phyloP scores from a whole-genome alignment of 2,329 filamentous ascomycete genomes.

The Dothideomycetes sp. region DNA sequence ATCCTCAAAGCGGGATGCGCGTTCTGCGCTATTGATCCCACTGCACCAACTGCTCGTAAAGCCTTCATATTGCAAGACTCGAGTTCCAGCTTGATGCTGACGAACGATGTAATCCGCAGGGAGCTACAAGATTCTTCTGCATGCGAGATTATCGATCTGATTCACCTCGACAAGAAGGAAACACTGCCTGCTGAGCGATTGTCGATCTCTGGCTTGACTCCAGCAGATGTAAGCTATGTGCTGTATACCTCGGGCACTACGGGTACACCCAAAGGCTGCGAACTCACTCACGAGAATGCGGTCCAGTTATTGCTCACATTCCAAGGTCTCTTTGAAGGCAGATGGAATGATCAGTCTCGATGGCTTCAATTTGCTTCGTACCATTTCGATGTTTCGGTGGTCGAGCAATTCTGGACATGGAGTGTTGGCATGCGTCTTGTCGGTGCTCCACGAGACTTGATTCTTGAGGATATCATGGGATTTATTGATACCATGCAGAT shows the following conservation, averaged over 20 bases:
- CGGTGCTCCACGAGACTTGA: conserved; percentile 70
- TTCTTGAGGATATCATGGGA: conserved; percentile 71
- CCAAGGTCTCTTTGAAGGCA: conserved; percentile 62
- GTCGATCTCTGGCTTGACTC: conserved; percentile 26
- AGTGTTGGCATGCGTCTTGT: conserved; percentile 79
- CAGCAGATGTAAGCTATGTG: conserved; percentile 64
- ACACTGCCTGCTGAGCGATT: conserved; percentile 28
- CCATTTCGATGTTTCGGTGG: conserved; percentile 86
- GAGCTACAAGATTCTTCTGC: conserved; percentile 7
- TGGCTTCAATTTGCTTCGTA: conserved; percentile 93
- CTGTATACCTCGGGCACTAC: conserved; percentile 85
- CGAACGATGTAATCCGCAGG: conserved; percentile 20
- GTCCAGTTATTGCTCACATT: conserved; percentile 88
- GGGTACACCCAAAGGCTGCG: conserved; percentile 76
- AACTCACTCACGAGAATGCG: conserved; percentile 79
- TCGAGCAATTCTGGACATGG: conserved; percentile 96
- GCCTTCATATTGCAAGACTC: conserved; percentile 72
- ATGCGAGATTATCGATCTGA: conserved; percentile 38
- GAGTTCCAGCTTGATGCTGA: conserved; percentile 53
- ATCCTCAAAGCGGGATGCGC: conserved; percentile 74
- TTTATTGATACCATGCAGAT: conserved; percentile 65
- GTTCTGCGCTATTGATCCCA: conserved; percentile 71
- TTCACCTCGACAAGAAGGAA: conserved; percentile 25
- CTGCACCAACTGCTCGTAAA: conserved; percentile 62
- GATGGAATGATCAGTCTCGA: conserved; percentile 64